Evolutionary conservation across 768 basidiomycete genomes (phyloP), one percentile per base, ranked within the genome.

Genomic region (Rhodocollybia butyracea): DNA sequence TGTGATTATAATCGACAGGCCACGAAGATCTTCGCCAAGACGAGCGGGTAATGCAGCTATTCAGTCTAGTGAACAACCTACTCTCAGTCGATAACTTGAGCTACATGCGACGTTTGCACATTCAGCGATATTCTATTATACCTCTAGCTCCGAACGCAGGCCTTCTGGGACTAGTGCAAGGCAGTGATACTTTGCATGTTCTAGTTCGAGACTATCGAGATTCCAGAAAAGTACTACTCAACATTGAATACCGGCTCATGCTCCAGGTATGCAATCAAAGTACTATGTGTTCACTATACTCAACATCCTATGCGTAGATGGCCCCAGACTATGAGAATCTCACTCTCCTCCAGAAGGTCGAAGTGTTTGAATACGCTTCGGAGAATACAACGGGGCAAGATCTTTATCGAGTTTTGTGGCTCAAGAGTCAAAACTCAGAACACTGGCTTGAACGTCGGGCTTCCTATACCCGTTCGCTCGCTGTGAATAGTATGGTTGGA

Each of bases 311-410:
- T 24, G 15, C n/a, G 11, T 61, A 98, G 94, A 98, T 98, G 96
- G 97, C 97, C 8, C 96, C 97, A 10, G 96, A 98, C 66, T 99
- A 98, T 69, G 96, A 98, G 69, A 91, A 88, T 63, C 76, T 98
- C 29, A 93, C 89, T 29, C 76, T 98, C 4, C 80, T 99, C 47
- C 96, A 99, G 68, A 99, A 99, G 76, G 91, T 99, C 38, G 97
- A 99, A 67, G 97, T 99, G 3, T 99, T 99, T 72, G 94, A 98
- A 70, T 98, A 98, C 63, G 95, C 97, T 5, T 78, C 98, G 41
- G 95, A 98, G 70, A 98, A 98, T 64, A 98, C 97, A 2, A 98
- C 94, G 0, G 97, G 97, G 1, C 97, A 98, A 71, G 97, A 99
- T 66, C 76, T 99, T 12, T 99, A 99, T 69, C 80, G 94, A 12